Base-by-base conservation (phyloP, 176 grass and related monocot species). In the Alopecurus myosuroides region DNA sequence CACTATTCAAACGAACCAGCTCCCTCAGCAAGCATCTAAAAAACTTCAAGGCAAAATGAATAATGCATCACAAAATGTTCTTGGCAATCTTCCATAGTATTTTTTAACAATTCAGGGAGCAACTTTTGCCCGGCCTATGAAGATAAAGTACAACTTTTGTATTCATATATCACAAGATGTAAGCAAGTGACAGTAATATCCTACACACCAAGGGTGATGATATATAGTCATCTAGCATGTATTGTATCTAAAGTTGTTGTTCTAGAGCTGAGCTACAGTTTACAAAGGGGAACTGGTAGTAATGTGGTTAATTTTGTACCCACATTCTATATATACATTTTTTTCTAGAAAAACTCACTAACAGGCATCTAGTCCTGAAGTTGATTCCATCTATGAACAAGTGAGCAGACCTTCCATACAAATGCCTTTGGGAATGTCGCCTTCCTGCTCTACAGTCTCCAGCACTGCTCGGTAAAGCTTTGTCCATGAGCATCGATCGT, bases 401-500 rank as follows among this genome's bases (percentile, higher is more conserved):
- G 85, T 92, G 70, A 97, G 69, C 37, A 94, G 83, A 72, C 89
- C 87, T 53, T 89, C 93, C 14, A 95, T 78, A 50, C 63, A 85
- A 75, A 91, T 83, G 33, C 77, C 85, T 5, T 22, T 5, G 11
- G 77, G 75, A 74, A 28, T 29, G 30, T 30, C 15, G 8, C 57
- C 78, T 84, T 86, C 82, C 41, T 8, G 68, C 77, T 99, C 89
- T 81, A 96, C 85, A 31, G 93, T 85, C n/a, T 89, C 88, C 76
- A 90, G 87, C 41, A 99, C 93, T 14, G 76, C 88, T 70, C 80
- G 84, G 69, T 99, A 99, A 81, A 99, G 93, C 81, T 99, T 90
- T 7, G 84, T 31, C 97, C 97, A 99, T 35, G 97, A 90, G 85
- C 89, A 96, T 29, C 76, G 76, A 44, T 92, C 77, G 23, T 81